Evolutionary conservation across 2,329 filamentous ascomycete species (phyloP), one percentile per base, ranked within the genome.

Genomic region (Magnaporthales sp.): DNA sequence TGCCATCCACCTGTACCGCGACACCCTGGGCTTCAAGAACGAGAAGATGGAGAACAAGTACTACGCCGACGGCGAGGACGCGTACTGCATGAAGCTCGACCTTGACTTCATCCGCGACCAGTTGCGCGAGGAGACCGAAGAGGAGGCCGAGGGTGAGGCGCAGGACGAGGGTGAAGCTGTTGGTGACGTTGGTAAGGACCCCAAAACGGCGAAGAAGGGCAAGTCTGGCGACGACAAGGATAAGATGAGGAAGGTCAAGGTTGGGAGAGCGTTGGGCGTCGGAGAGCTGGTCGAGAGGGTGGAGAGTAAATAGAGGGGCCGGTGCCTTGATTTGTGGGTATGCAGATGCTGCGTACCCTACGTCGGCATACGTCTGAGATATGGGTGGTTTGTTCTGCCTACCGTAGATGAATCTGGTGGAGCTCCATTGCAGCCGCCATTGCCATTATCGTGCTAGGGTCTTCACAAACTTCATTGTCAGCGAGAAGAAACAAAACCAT

Each of bases 41-140:
- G 92, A 95, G 70, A 95, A 93, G 81, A 88, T 90, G 11, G 92
- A 96, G 79, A 77, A 85, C 63, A 95, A 93, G 80, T 97, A 97
- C 85, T 99, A 99, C 77, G 95, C 95, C 67, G 95, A 99, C 77
- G 94, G 94, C 68, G 95, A 99, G 81, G 92, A 99, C 80, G 95
- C 95, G 51, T 97, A 89, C 76, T 91, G 88, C 75, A 99, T 99
- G 95, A 89, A 89, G 69, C 91, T 97, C 77, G 90, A 98, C 74
- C 84, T 99, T 60, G 80, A 85, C 68, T 81, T 83, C 70, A 83
- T 91, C 75, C 77, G 81, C 69, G 79, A 81, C 67, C 79, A 80
- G 74, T 73, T 81, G 66, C 76, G 83, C 62, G 80, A 77, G 26
- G 79, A 76, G 51, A 75, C 77, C 67, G 73, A 73, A 62, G 73